Evolutionary conservation across 768 basidiomycete species (phyloP).

Genomic region (Suillus weaverae): DNA sequence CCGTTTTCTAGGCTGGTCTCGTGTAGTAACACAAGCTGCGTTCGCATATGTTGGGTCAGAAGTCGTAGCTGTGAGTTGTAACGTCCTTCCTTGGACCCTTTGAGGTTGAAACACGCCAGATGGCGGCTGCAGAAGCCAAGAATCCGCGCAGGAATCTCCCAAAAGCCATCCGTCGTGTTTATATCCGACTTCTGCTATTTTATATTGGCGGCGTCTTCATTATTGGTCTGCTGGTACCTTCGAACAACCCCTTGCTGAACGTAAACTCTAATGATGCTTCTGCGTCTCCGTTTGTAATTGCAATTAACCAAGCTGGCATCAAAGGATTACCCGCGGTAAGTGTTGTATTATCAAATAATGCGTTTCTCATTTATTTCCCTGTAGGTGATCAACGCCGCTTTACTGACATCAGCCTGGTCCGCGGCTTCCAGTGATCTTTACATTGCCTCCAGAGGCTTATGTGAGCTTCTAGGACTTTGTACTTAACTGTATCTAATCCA

Average conservation of each 20-base stretch:
- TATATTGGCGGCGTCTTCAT: conserved; percentile 43
- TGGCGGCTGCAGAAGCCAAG: conserved; percentile 49
- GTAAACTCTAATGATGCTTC: conserved; percentile 41
- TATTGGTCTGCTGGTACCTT: conserved; percentile 51
- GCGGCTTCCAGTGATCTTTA: conserved; percentile 43
- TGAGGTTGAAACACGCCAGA: conserved; percentile 20
- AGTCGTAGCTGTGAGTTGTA: conserved; percentile 38
- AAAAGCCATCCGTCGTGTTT: conserved; percentile 45
- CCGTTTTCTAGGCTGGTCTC: conserved; percentile 51
- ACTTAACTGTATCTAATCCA: conserved; percentile 5
- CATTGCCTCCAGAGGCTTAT: conserved; percentile 39
- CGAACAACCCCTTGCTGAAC: conserved; percentile 42
- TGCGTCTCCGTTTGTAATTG: conserved; percentile 59
- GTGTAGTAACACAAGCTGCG: conserved; percentile 57
- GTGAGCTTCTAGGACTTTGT: conserved; percentile 18
- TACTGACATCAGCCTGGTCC: conserved; percentile 48
- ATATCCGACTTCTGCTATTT: conserved; percentile 40
- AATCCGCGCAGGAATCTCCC: conserved; percentile 49
- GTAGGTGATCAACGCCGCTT: conserved; percentile 39
- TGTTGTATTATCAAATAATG: neutral
- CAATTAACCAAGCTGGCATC: conserved; percentile 56
- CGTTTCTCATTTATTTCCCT: neutral
- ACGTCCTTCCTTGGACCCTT: neutral
- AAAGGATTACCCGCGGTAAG: conserved; percentile 51
- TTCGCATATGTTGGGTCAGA: conserved; percentile 65